Evolutionary conservation across 208 protist genomes (phyloP), one percentile per base, ranked within the genome.

Genomic region (Acanthamoeba healyi): DNA sequence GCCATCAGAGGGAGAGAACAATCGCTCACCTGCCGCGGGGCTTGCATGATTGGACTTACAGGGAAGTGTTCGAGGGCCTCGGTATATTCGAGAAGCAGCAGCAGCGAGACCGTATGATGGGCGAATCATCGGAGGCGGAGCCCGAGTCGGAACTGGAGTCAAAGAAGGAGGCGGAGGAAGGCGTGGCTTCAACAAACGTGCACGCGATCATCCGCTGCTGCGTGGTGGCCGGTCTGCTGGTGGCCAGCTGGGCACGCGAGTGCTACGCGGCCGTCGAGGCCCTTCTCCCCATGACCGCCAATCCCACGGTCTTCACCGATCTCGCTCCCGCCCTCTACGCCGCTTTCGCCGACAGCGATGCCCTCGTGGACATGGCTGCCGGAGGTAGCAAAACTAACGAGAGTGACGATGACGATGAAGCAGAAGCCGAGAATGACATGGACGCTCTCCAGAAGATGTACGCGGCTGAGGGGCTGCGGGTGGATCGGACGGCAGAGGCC

Each of bases 161-260:
- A 38, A 70, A 90, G 56, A 51, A 90, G 12, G 40, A 82, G 22
- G 72, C 44, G 40, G 72, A 38, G 29, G n/a, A 32, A 9, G 63
- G 17, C n/a, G 7, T 46, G 44, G 51, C 7, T 17, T 90, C 51
- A 38, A 90, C 65, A 32, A 51, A 90, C 2, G 40, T 51, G 42
- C 38, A 82, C 15, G 36, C 72, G 9, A 26, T 22, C 56, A 46
- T 90, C 1, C 84, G 84, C 17, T 46, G 36, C 61, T 90, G 84
- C 56, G 61, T 90, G 22, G 84, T 90, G 54, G 84, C 42, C n/a
- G 84, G 84, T 12, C 84, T 90, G 32, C 36, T 90, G 32, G 84
- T 90, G 26, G 61, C 84, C 42, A 4, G 56, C 61, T 72, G 51
- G 84, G 84, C 84, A 15, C 51, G 84, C 56, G 26, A 40, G 5